Evolutionary conservation across 805 yeast species (phyloP).

Genomic region (Brettanomyces sp.): DNA sequence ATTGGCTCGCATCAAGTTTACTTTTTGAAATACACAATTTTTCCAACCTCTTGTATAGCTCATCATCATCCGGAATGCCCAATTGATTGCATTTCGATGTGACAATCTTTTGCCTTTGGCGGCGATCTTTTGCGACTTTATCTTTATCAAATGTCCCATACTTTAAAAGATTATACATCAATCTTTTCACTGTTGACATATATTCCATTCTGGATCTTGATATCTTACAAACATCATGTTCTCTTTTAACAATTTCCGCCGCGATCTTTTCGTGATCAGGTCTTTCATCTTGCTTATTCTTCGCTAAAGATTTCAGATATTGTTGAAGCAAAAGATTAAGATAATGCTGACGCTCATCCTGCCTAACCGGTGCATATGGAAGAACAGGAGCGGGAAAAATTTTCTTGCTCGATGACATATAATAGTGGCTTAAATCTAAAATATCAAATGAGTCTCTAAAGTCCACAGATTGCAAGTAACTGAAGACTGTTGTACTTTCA

Average conservation of each 20-base stretch:
- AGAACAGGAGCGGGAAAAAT: conserved; percentile 25
- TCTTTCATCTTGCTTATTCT: not conserved
- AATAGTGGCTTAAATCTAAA: no score
- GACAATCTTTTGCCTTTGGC: conserved; percentile 3
- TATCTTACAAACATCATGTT: conserved; percentile 36
- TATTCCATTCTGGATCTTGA: conserved; percentile 34
- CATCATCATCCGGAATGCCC: not conserved
- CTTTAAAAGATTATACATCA: conserved; percentile 22
- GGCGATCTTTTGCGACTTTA: conserved; percentile 23
- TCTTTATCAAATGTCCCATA: conserved; percentile 7
- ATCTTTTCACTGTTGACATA: conserved; percentile 28
- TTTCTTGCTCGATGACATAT: not conserved
- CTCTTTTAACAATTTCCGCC: conserved; percentile 37
- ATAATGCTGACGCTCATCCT: conserved; percentile 33
- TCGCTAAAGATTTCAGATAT: conserved; percentile 9
- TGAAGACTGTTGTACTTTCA: no score
- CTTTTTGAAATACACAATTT: conserved; percentile 27
- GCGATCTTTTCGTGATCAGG: conserved; percentile 19
- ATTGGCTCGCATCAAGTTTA: conserved; percentile 37
- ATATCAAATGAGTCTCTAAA: no score
- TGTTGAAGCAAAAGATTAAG: conserved; percentile 29
- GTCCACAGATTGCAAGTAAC: no score
- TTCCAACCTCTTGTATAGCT: conserved; percentile 18
- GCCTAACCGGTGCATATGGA: conserved; percentile 37
- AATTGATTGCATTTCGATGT: not conserved